phyloP scores from a whole-genome alignment of 768 basidiomycete genomes.

The Boletus rubroflammeus region DNA sequence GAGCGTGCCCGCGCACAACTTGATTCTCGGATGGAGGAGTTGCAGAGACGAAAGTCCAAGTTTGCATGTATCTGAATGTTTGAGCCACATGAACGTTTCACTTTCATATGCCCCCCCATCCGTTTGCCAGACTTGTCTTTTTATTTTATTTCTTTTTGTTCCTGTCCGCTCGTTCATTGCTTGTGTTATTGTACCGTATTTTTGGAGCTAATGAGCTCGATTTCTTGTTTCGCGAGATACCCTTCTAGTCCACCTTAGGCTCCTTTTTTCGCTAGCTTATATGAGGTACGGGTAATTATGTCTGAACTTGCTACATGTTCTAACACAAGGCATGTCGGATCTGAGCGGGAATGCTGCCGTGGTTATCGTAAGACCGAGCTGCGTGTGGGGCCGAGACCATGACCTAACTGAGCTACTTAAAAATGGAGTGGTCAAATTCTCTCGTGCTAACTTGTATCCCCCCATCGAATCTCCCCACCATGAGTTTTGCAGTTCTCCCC shows the following conservation, averaged over 20 bases:
- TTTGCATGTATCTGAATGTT: conserved; percentile 75
- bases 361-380: conserved; percentile 1
- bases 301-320: conserved; percentile 20
- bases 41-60: conserved; percentile 83
- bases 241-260: conserved; percentile 16
- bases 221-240: conserved; percentile 30
- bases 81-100: background rate
- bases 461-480: conserved; percentile 16
- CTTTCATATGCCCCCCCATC: conserved; percentile 2
- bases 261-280: conserved; percentile 31
- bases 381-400: conserved; percentile 9
- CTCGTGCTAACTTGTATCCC: conserved; percentile 13
- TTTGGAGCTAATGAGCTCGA: conserved; percentile 26
- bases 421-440: conserved; percentile 20
- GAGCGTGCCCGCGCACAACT: conserved; percentile 86
- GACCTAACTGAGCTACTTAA: conserved; percentile 10
- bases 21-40: conserved; percentile 83
- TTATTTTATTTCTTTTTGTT: conserved; percentile 3
- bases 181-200: conserved; percentile 29
- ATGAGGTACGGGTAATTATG: conserved; percentile 25
- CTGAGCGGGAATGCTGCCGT: conserved; percentile 5
- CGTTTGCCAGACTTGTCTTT: conserved; percentile 3
- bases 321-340: conserved; percentile 25
- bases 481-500: conserved; percentile 29
- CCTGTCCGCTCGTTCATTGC: conserved; percentile 19